Base-by-base conservation (phyloP, 768 basidiomycete genomes). In the Mycena epipterygia region DNA sequence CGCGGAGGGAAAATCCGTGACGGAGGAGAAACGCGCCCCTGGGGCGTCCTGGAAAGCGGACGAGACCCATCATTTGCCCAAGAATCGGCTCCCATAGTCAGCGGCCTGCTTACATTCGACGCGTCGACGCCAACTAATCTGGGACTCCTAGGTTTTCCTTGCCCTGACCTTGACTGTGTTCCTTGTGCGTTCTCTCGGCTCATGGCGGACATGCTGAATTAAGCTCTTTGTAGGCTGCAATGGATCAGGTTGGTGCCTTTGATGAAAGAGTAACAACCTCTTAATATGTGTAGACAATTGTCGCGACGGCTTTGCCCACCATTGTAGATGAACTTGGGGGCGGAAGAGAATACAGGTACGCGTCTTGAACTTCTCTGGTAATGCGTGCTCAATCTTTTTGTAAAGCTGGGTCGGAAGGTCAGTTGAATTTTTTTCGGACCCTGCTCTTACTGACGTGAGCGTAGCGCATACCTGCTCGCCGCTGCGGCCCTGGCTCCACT, bases 301-400 rank as follows among this genome's bases (percentile, higher is more conserved):
- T 93, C 14, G 89, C 91, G 13, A 93, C 92, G 9, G 92, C 93
- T n/a, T 80, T 94, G 33, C 92, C 93, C 1, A 93, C 91, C 0
- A 93, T 94, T 57, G 90, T 92, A 14, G 78, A 75, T n/a, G 77
- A 91, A 27, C 84, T 94, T 0, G 89, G 90, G 49, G 91, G 89
- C 30, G 90, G 89, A 7, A 84, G 78, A 17, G 83, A 83, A 41
- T 93, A 94, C 70, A 72, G 71, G 71, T 73, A 41, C 37, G 64
- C 35, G 21, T 57, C 16, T 60, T 25, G 5, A 29, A 33, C 33
- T 39, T 48, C 2, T 13, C 8, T 33, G 12, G 16, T 56, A 25
- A 33, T n/a, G 21, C 39, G 7, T 32, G 11, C 46, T 68, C 46
- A 64, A 33, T 49, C 11, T 14, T 29, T 29, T n/a, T 2, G 2